Evolutionary conservation across 2,329 filamentous ascomycete genomes (phyloP).

Genomic region (Boeremia exigua): DNA sequence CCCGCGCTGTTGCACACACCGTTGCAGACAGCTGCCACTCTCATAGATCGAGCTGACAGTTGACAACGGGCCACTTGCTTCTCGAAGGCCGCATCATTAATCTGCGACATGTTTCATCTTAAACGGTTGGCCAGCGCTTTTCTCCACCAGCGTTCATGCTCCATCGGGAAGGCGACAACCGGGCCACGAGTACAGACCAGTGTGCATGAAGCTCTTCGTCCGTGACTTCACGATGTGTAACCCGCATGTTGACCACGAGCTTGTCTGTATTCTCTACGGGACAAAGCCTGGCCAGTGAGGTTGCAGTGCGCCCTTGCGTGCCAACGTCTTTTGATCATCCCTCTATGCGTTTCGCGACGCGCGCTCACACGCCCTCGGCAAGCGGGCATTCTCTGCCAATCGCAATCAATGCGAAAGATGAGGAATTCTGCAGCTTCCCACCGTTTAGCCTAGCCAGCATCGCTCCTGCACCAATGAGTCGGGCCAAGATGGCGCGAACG

Average conservation of each 20-base stretch:
- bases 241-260: neutral
- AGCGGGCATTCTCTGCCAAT: conserved; percentile 24
- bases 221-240: conserved; percentile 11
- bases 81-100: conserved; percentile 14
- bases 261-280: conserved; percentile 8
- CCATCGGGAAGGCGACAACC: conserved; percentile 11
- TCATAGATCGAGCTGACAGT: conserved; percentile 4
- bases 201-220: conserved; percentile 12
- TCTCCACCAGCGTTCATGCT: conserved; percentile 15
- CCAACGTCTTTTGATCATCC: conserved; percentile 22
- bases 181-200: neutral
- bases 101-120: conserved; percentile 18
- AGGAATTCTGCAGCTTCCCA: conserved; percentile 26
- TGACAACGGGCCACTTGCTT: conserved; percentile 10
- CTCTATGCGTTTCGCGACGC: conserved; percentile 22
- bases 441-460: conserved; percentile 19
- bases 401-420: conserved; percentile 24
- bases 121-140: conserved; percentile 4
- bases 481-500: conserved; percentile 26
- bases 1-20: conserved; percentile 5
- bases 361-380: conserved; percentile 12
- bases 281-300: conserved; percentile 1
- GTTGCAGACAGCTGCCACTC: conserved; percentile 13
- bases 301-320: conserved; percentile 28
- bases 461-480: conserved; percentile 16